A percentile compares a stretch with the other conserved stretches of the same genome.
These are phyloP conservation scores for Parastagonospora nodorum DNA, from an alignment of 2,329 filamentous ascomycete species.

Conservation along the genomic window DNA sequence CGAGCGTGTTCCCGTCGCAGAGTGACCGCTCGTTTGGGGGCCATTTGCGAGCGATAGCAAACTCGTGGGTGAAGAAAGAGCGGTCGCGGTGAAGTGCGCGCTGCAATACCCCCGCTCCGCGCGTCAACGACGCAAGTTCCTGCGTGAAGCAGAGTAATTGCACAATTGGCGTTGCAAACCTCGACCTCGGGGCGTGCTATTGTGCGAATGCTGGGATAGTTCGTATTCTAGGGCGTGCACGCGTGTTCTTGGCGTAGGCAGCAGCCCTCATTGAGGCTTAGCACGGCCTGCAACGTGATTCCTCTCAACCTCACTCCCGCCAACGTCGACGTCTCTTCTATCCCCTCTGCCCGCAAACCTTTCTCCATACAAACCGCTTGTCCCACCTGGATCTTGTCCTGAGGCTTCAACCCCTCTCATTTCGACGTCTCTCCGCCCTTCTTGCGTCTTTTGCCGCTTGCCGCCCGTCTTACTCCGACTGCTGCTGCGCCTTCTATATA, in stretches of 20 bases:
- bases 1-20: not conserved
- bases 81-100: slow-evolving; percentile 1
- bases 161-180: not conserved
- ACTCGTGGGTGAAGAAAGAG: not conserved
- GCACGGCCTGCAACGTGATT: slow-evolving; percentile 18
- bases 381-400: slow-evolving; percentile 14
- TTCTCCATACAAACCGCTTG: not conserved
- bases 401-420: slow-evolving; percentile 34
- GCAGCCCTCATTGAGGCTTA: slow-evolving; percentile 5
- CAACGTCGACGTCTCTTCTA: slow-evolving; percentile 19
- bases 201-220: slow-evolving; percentile 2
- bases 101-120: not conserved
- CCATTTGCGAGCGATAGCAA: not conserved
- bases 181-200: not conserved
- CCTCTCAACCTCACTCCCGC: slow-evolving; percentile 25
- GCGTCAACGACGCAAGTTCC: slow-evolving; percentile 2
- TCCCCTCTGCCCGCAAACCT: slow-evolving; percentile 19
- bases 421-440: slow-evolving; percentile 26
- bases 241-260: slow-evolving; percentile 3
- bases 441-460: slow-evolving; percentile 30
- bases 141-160: not conserved
- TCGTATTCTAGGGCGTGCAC: slow-evolving; percentile 4
- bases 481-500: slow-evolving; percentile 45
- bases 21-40: slow-evolving; percentile 4
- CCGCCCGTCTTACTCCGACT: slow-evolving; percentile 34